Evolutionary conservation across 495 filamentous ascomycete species (phyloP).

Genomic region (Penicillium macrosclerotiorum): DNA sequence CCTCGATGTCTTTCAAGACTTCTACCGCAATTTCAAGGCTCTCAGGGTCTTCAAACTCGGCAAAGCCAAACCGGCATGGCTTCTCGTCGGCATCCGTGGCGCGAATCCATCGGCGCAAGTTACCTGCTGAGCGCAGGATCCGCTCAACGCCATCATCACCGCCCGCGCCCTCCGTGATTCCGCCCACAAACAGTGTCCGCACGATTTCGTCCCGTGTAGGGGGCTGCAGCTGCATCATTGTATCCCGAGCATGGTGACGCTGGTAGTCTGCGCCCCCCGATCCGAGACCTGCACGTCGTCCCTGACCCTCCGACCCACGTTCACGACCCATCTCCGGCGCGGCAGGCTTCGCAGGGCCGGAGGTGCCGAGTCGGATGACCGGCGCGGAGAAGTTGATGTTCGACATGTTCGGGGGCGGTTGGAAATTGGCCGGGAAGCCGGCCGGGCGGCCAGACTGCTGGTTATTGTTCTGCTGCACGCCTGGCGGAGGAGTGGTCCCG

Average conservation of each 20-base stretch:
- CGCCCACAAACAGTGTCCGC: conserved; percentile 85
- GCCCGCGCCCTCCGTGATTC: conserved; percentile 73
- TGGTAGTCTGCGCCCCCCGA: conserved; percentile 63
- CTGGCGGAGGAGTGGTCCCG: conserved; percentile 73
- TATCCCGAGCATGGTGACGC: conserved; percentile 68
- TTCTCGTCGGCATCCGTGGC: conserved; percentile 80
- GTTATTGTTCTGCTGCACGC: conserved; percentile 70
- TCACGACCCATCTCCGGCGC: conserved; percentile 52
- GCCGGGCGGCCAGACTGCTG: conserved; percentile 69
- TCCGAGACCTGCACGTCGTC: conserved; percentile 68
- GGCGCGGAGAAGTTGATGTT: conserved; percentile 98
- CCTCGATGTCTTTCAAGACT: conserved; percentile 79
- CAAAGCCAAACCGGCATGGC: conserved; percentile 88
- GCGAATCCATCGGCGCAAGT: conserved; percentile 79
- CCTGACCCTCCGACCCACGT: conserved; percentile 43
- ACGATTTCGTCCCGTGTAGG: conserved; percentile 88
- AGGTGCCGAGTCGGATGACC: conserved; percentile 85
- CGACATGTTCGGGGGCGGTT: conserved; percentile 87
- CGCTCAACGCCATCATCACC: conserved; percentile 82
- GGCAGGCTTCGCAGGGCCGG: conserved; percentile 63
- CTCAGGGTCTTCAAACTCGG: conserved; percentile 91
- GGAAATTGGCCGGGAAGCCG: conserved; percentile 80
- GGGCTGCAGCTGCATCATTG: conserved; percentile 73
- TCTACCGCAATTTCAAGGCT: conserved; percentile 84
- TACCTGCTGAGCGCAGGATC: conserved; percentile 74